Percentiles rank a stretch among this genome's conserved stretches.
These are phyloP conservation scores for Niebla homalea DNA, from an alignment of 495 filamentous ascomycete genomes.

Conservation along the genomic window DNA sequence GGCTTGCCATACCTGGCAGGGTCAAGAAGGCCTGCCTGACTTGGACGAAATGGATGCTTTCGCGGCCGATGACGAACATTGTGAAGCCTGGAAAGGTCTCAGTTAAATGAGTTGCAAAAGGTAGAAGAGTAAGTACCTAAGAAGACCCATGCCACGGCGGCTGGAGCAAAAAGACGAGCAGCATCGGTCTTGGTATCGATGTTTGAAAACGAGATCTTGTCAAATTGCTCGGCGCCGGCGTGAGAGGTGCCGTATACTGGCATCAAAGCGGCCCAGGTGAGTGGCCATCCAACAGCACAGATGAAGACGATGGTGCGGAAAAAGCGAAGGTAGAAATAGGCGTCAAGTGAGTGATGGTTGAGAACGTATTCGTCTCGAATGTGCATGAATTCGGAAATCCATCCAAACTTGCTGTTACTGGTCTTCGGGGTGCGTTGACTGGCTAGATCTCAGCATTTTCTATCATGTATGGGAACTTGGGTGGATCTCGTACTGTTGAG, in stretches of 20 bases:
- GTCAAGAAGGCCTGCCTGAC: constrained; percentile 84
- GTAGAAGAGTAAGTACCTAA: constrained; percentile 34
- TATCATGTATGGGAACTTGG: background rate
- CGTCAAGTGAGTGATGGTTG: constrained; percentile 76
- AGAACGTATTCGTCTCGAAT: constrained; percentile 71
- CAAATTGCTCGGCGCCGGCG: constrained; percentile 45
- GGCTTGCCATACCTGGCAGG: constrained; percentile 69
- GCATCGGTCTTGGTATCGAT: constrained; percentile 33
- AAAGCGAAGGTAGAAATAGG: constrained; percentile 75
- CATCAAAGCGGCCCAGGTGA: constrained; percentile 79
- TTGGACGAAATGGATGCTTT: constrained; percentile 87
- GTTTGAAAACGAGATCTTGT: constrained; percentile 67
- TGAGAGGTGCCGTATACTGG: constrained; percentile 67
- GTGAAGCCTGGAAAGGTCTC: constrained; percentile 43
- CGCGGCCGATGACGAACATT: constrained; percentile 75
- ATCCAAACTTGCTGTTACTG: constrained; percentile 55
- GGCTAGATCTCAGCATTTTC: background rate
- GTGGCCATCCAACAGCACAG: constrained; percentile 60
- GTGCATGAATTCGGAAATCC: constrained; percentile 61
- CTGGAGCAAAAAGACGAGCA: constrained; percentile 63
- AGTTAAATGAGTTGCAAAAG: background rate
- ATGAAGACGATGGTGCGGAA: constrained; percentile 56
- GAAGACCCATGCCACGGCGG: constrained; percentile 58
- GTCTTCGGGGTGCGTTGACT: constrained; percentile 54
- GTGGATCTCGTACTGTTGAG: constrained; percentile 34